Evolutionary conservation across 1,139 yeast genomes (phyloP), one percentile per base, ranked within the genome.

Genomic region (Zhuliangozyma blackwelliae): DNA sequence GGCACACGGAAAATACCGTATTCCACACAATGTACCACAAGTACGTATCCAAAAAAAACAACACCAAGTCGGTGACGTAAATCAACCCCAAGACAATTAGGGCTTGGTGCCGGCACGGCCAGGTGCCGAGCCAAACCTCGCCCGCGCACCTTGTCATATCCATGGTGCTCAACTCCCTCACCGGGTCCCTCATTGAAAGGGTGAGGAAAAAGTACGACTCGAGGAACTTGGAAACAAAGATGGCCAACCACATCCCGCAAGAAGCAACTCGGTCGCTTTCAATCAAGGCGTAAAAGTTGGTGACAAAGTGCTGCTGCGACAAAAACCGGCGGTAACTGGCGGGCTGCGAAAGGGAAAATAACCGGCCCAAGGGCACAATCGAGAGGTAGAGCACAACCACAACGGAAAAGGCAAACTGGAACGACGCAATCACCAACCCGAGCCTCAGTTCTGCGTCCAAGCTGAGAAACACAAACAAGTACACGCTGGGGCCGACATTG

Each of bases 21-120:
- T 72, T 75, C 71, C 79, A 74, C 7, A 75, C 61, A 40, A 75
- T 73, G 41, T 72, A 75, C 80, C 81, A 75, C 26, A 75, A 52
- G 45, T 75, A 75, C 1, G 80, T 75, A 43, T 75, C 80, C 28
- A 75, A 61, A 40, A 73, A 72, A 49, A 74, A 75, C 29, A 75
- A 54, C 1, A 72, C 63, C 40, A 72, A 52, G 45, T 74, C 76
- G 3, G 77, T 67, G 2, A 64, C 27, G 30, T 62, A 48, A 10
- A 75, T 52, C 37, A 74, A 50, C 0, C 45, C 45, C 31, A 75
- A 56, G 2, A 75, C 60, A 28, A 75, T 56, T 1, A 43, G 41
- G 2, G 77, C 57, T 31, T 75, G 79, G 26, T 57, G 47, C 6
- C 51, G 43, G 48, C 79, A 75, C 10, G 73, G 38, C 30, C 53